These are phyloP conservation scores for Metschnikowia anglica DNA, from an alignment of 805 yeast species.

Conservation along the genomic window DNA sequence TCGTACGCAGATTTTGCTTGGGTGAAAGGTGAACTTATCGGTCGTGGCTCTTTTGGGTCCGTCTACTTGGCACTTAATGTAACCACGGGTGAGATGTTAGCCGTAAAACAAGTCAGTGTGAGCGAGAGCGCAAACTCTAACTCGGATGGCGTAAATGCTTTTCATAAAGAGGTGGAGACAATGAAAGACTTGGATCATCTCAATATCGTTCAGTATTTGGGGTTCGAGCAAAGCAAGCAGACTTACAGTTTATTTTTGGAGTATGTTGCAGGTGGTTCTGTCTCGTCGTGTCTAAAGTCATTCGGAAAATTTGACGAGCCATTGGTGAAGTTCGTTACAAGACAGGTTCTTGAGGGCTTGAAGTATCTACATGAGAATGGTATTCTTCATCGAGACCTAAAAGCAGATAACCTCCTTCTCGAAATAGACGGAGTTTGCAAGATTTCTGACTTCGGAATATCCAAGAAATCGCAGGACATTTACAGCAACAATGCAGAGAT, in stretches of 20 bases:
- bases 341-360: constrained; percentile 80
- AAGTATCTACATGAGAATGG: constrained; percentile 86
- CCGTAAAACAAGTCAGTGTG: constrained; percentile 90
- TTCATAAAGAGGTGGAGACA: constrained; percentile 88
- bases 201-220: constrained; percentile 93
- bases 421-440: constrained; percentile 93
- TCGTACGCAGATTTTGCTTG: constrained; percentile 86
- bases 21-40: constrained; percentile 96
- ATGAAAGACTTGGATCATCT: constrained; percentile 91
- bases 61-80: constrained; percentile 90
- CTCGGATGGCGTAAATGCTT: constrained; percentile 71
- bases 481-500: constrained; percentile 89
- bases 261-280: constrained; percentile 97
- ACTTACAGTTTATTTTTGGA: constrained; percentile 87
- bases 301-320: constrained; percentile 85
- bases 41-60: constrained; percentile 94
- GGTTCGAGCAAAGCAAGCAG: constrained; percentile 75
- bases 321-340: constrained; percentile 66
- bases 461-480: constrained; percentile 72
- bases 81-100: constrained; percentile 98
- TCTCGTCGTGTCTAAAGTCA: constrained; percentile 77
- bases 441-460: constrained; percentile 95
- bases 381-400: constrained; percentile 88
- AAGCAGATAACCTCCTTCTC: constrained; percentile 85
- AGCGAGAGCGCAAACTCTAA: constrained; percentile 25